phyloP scores from a whole-genome alignment of 495 filamentous ascomycete species.

The Aspergillus heteromorphus region DNA sequence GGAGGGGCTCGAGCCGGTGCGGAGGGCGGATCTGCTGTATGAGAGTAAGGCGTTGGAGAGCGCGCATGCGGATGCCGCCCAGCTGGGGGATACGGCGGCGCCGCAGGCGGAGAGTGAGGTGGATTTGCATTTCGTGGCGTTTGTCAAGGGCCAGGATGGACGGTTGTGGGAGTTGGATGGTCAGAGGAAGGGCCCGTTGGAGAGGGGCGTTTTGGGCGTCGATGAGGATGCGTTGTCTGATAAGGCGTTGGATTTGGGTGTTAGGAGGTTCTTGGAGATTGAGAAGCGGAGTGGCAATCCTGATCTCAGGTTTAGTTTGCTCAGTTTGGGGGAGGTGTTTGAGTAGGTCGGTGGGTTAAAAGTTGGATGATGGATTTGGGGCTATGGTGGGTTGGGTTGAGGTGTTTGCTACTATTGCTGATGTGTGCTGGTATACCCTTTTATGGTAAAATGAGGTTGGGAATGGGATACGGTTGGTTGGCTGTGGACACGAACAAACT shows the following conservation, averaged over 20 bases:
- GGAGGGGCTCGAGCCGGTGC: conserved; percentile 38
- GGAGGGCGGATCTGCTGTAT: conserved; percentile 68
- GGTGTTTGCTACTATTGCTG: too few relatives aligned
- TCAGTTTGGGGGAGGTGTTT: conserved; percentile 62
- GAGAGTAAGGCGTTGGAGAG: conserved; percentile 62
- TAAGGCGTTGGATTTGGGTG: conserved; percentile 57
- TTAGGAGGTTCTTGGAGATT: conserved; percentile 55
- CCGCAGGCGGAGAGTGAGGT: conserved; percentile 63
- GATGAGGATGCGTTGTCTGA: conserved; percentile 67
- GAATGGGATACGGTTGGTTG: too few relatives aligned
- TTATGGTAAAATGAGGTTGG: background rate
- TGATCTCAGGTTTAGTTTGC: conserved; percentile 71
- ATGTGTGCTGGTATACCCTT: background rate
- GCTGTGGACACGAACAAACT: too few relatives aligned
- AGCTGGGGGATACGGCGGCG: conserved; percentile 64
- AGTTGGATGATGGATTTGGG: background rate
- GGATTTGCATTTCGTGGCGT: conserved; percentile 79
- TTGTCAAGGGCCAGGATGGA: conserved; percentile 68
- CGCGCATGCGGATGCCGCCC: conserved; percentile 67
- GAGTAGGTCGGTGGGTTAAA: conserved; percentile 36
- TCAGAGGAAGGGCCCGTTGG: conserved; percentile 62
- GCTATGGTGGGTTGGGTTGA: background rate
- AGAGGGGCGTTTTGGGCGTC: conserved; percentile 47
- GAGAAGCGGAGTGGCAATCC: conserved; percentile 51
- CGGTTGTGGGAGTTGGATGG: conserved; percentile 85